Evolutionary conservation across 345 rosid species (phyloP), one percentile per base, ranked within the genome.

Genomic region (Dovyalis caffra): DNA sequence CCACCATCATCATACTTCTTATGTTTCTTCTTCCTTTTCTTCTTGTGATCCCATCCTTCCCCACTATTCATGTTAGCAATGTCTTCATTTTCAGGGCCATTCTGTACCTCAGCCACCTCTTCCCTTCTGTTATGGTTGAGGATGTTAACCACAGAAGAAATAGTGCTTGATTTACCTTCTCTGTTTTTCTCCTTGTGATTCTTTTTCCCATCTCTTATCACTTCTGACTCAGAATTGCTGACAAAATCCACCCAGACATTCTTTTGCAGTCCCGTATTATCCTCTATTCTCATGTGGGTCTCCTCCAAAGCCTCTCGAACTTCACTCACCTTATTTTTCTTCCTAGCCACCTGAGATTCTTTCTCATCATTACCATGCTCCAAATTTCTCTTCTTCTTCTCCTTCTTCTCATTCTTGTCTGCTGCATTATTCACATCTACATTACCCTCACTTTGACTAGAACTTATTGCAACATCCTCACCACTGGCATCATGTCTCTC

Each of bases 331-430:
- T 31, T 64, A 11, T 25, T 33, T 53, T 76, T 69, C 71, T 68
- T 67, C 69, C 63, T 63, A 61, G 37, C 32, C 72, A 71, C 53
- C 43, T 25, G 10, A 21, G 25, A 35, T 61, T 62, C 69, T 33
- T 69, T 49, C 56, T 14, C 77, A 72, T 7, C 8, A 26, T 49
- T 47, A 69, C 12, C 70, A 35, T 6, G n/a, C 31, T 66, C 76
- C 57, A 28, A 29, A 31, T 74, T 62, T 33, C 51, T 21, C 85
- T 73, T 61, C n/a, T n/a, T n/a, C n/a, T n/a, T n/a, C n/a, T n/a
- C n/a, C n/a, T n/a, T n/a, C n/a, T n/a, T n/a, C n/a, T n/a, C n/a
- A n/a, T n/a, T n/a, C n/a, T n/a, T n/a, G n/a, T n/a, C n/a, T n/a
- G n/a, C n/a, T n/a, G n/a, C n/a, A n/a, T n/a, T n/a, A n/a, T n/a